Conservation (phyloP, 805 yeast species). For the Blastobotrys attinorum region DNA sequence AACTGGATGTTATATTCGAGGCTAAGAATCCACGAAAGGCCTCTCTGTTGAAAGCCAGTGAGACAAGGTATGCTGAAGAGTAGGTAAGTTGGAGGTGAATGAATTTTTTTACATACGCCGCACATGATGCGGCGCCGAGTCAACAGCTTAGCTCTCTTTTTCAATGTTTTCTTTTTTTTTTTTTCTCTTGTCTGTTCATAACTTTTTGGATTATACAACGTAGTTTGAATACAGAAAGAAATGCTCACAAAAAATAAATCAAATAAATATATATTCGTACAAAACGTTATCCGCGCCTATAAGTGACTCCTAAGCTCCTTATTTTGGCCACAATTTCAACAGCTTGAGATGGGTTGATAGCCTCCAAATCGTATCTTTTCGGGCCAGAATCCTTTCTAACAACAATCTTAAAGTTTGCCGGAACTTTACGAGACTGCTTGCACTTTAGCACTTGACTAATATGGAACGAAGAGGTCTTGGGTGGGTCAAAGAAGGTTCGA, state of each 20-base stretch:
- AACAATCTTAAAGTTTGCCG: slow-evolving; percentile 73
- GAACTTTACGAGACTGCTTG: slow-evolving; percentile 70
- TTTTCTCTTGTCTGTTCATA: neutral
- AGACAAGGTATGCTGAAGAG: neutral
- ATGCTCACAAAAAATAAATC: neutral
- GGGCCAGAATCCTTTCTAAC: slow-evolving; percentile 60
- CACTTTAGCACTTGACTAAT: slow-evolving; percentile 66
- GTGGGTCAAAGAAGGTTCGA: slow-evolving; percentile 57
- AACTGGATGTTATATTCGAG: slow-evolving; percentile 9
- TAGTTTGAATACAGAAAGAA: neutral
- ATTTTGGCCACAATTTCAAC: slow-evolving; percentile 71
- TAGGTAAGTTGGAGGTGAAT: neutral
- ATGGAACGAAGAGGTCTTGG: slow-evolving; percentile 83
- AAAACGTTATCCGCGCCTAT: slow-evolving; percentile 19
- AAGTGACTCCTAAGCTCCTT: slow-evolving; percentile 47
- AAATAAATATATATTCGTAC: too few relatives aligned
- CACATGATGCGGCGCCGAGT: too few relatives aligned
- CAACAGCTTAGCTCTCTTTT: neutral
- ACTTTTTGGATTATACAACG: too few relatives aligned
- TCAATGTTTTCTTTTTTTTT: neutral
- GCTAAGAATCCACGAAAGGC: slow-evolving; percentile 3
- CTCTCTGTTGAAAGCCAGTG: too few relatives aligned
- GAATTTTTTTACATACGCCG: too few relatives aligned
- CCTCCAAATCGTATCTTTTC: slow-evolving; percentile 84
- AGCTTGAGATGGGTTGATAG: slow-evolving; percentile 51